phyloP scores from a whole-genome alignment of 805 yeast species.

The Saccharomycopsis sp. region DNA sequence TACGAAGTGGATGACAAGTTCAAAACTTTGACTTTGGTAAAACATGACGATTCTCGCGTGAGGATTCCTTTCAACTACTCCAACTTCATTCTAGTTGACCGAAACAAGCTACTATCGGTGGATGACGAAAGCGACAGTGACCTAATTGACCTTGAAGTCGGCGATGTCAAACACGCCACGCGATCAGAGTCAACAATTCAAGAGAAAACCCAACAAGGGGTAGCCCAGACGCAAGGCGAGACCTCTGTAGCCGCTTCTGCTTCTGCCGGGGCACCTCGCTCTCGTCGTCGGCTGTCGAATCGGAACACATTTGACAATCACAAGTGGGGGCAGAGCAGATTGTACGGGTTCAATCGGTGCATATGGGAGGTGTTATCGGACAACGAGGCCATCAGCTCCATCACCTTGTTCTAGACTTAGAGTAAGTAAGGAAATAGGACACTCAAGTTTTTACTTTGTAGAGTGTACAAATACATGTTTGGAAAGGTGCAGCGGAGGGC shows the following conservation, averaged over 20 bases:
- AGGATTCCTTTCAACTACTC: conserved; percentile 8
- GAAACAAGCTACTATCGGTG: conserved; percentile 7
- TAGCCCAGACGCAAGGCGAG: background rate
- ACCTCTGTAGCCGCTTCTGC: background rate
- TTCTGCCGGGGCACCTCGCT: background rate
- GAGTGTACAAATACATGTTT: no score
- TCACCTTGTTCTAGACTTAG: conserved; percentile 18
- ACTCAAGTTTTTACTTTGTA: no score
- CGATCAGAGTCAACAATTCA: background rate
- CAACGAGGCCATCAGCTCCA: conserved; percentile 9
- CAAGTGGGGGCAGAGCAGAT: conserved; percentile 19
- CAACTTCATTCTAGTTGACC: conserved; percentile 13
- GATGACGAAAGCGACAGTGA: conserved; percentile 6
- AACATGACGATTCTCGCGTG: background rate
- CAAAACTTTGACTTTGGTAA: no score
- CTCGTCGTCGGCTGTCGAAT: background rate
- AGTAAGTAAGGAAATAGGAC: no score
- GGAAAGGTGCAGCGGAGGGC: no score
- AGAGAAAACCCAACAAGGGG: no score
- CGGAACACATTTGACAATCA: background rate
- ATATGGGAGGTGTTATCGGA: conserved; percentile 20
- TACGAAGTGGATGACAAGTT: conserved; percentile 1
- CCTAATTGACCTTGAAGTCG: background rate
- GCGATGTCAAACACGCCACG: background rate
- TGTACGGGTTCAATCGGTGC: conserved; percentile 14